A percentile compares a stretch with the other conserved stretches of the same genome.
These are phyloP conservation scores for Xylaria telfairii DNA, from an alignment of 495 filamentous ascomycete genomes.

Conservation along the genomic window DNA sequence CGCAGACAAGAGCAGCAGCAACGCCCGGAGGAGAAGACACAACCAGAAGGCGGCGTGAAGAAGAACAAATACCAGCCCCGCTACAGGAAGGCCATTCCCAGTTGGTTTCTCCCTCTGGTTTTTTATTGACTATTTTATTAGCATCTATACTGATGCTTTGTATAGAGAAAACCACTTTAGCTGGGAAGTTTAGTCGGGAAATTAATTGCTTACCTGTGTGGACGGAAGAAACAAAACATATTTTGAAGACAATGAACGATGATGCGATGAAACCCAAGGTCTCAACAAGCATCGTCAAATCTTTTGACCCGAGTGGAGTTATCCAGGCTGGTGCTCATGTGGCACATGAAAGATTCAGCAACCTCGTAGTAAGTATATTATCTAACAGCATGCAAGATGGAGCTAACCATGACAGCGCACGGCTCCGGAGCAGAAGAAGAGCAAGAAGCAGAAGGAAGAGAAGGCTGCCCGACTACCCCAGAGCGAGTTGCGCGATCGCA, in stretches of 20 bases:
- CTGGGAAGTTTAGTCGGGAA: conserved; percentile 76
- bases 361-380: conserved; percentile 62
- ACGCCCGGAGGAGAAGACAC: conserved; percentile 39
- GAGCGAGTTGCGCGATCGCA: conserved; percentile 81
- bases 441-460: conserved; percentile 67
- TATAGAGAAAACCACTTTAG: conserved; percentile 79
- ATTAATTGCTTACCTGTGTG: conserved; percentile 76
- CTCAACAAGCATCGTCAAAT: conserved; percentile 55
- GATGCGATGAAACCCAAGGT: conserved; percentile 69
- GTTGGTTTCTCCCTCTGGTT: conserved; percentile 53
- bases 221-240: conserved; percentile 71
- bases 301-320: conserved; percentile 44
- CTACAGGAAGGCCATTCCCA: conserved; percentile 80
- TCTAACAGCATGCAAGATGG: conserved; percentile 14
- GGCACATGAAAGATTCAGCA: conserved; percentile 53
- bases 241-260: conserved; percentile 65
- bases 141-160: conserved; percentile 16
- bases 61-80: conserved; percentile 68
- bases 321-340: conserved; percentile 59
- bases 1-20: conserved; percentile 45
- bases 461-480: conserved; percentile 87
- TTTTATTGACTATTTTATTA: not conserved
- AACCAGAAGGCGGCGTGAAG: conserved; percentile 53
- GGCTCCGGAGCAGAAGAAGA: conserved; percentile 49
- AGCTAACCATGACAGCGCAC: conserved; percentile 42